Evolutionary conservation across 495 filamentous ascomycete species (phyloP), one percentile per base, ranked within the genome.

Genomic region (Talaromyces wortmannii): DNA sequence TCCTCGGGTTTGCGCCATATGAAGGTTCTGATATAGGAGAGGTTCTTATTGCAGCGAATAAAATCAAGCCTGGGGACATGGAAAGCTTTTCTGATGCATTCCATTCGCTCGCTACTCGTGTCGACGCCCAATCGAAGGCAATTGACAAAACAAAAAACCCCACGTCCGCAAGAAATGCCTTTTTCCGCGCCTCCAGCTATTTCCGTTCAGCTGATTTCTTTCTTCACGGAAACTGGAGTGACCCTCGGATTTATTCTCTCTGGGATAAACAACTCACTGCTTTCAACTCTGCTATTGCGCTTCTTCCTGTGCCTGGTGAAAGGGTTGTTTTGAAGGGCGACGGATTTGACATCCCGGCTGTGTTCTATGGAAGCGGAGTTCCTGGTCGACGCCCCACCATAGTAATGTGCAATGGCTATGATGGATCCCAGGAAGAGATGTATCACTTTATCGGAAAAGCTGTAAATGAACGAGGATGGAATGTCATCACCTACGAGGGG

Each of bases 201-300:
- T 76, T 65, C 60, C 75, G 74, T 33, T 13, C 45, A 0, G 74
- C 75, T 6, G 71, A 75, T 53, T 75, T 74, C 63, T 78, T 56
- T 58, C 60, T 74, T 23, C 75, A 76, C 53, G 70, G 67, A 13
- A 74, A 78, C 36, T 50, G 36, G 55, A 59, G 40, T 33, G 51
- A 65, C 36, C 57, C 60, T 15, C 52, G 53, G 6, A 60, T 65
- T 54, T 73, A 73, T 53, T 56, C 66, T 5, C 59, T 70, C 12
- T 83, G 79, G 68, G 65, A 71, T 30, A 67, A 76, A 55, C 77
- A 81, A 60, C 73, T 75, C 18, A 58, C 67, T 11, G 67, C 68
- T 10, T 82, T 80, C 52, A 66, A 76, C 58, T 66, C 67, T 45
- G 75, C 67, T 1, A 68, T 78, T 3, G 61, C 70, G 7, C 33